Evolutionary conservation across 2,329 filamentous ascomycete genomes (phyloP), one percentile per base, ranked within the genome.

Genomic region (Alternaria metachromatica): DNA sequence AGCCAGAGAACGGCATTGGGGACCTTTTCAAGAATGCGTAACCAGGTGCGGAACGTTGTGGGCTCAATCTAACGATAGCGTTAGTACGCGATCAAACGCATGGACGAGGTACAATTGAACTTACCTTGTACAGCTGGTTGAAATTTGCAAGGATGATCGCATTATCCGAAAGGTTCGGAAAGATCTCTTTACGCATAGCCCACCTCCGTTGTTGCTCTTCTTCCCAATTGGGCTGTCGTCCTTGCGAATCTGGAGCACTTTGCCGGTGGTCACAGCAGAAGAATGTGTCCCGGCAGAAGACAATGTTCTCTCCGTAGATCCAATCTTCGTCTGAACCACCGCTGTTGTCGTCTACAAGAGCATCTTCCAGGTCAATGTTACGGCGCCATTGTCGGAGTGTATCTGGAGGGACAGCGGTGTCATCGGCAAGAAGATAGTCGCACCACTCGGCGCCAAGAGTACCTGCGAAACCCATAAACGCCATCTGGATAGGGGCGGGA

Each of bases 391-490:
- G 93, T 12, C 94, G 89, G 26, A 98, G 84, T 1, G 95, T 97
- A 25, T 89, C 88, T 0, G 86, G 87, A 1, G 96, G 96, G 57
- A 99, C 90, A 0, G 96, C 94, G 2, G 91, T 95, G 55, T 91
- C 86, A 75, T 99, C 96, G 4, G 96, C 94, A 25, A 98, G 87
- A 15, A 99, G 89, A 75, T 99, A 99, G 78, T 99, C 96, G 72
- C 96, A 99, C 96, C 96, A 99, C 77, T 99, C 96, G 3, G 96
- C 96, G 6, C 96, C 96, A 1, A 99, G 84, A 0, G 95, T 97
- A 10, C 96, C 96, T 0, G 96, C 96, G 77, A 99, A 99, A 0
- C 96, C 96, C 96, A 99, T 99, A 75, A 99, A 99, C 0, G 96
- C 97, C 96, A 99, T 99, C 70, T 99, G 96, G 46, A 99, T 93